Percentiles rank a stretch among this genome's conserved stretches.
phyloP scores from a whole-genome alignment of 2,329 filamentous ascomycete species.

The Aspergillus eucalypticola region DNA sequence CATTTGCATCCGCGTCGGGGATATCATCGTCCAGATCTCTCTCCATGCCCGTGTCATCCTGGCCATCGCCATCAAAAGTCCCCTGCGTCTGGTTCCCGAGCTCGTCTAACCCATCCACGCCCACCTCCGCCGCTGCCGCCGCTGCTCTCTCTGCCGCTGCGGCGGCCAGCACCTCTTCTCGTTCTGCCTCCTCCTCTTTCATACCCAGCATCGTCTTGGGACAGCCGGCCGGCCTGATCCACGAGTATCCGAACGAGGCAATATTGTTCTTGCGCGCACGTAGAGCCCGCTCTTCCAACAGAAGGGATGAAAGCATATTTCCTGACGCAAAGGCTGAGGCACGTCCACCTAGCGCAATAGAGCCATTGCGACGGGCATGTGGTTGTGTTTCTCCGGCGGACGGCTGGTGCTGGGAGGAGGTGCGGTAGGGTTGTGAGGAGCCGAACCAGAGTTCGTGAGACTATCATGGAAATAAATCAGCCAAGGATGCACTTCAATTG shows the following conservation, averaged over 20 bases:
- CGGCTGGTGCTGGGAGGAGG: constrained; percentile 28
- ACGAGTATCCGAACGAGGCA: constrained; percentile 80
- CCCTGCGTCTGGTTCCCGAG: constrained; percentile 32
- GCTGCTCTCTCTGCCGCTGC: constrained; percentile 71
- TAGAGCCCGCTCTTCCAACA: constrained; percentile 74
- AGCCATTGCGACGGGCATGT: constrained; percentile 15
- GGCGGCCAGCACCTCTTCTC: constrained; percentile 78
- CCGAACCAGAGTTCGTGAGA: constrained; percentile 74
- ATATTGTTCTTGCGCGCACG: constrained; percentile 77
- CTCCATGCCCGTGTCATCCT: constrained; percentile 41
- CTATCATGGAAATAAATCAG: constrained; percentile 44
- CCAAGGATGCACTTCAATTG: constrained; percentile 2
- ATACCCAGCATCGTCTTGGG: constrained; percentile 86
- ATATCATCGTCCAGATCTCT: constrained; percentile 50
- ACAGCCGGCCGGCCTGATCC: constrained; percentile 87
- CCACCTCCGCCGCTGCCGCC: constrained; percentile 61
- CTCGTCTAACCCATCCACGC: constrained; percentile 38
- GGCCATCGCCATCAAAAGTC: constrained; percentile 37
- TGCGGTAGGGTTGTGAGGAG: constrained; percentile 56
- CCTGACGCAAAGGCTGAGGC: constrained; percentile 56
- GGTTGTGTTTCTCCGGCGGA: constrained; percentile 12
- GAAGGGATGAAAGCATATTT: constrained; percentile 68
- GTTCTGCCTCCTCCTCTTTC: constrained; percentile 84
- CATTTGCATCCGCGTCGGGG: constrained; percentile 44
- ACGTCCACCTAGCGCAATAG: constrained; percentile 17